These are phyloP conservation scores for Ophiostoma triangulosporum DNA, from an alignment of 2,329 filamentous ascomycete species.

Conservation along the genomic window DNA sequence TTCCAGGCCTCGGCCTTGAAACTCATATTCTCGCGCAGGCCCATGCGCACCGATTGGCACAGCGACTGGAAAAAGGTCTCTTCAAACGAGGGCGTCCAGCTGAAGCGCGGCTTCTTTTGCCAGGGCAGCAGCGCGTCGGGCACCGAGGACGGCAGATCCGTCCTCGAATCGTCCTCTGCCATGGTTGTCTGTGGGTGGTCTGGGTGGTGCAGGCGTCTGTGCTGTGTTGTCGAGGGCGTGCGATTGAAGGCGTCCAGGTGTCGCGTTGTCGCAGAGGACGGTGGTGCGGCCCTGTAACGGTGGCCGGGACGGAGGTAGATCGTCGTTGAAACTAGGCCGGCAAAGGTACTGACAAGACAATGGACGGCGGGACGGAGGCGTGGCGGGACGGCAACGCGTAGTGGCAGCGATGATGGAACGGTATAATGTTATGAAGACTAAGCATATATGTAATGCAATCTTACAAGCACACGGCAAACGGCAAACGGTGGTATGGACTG, in stretches of 20 bases:
- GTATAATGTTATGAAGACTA: neutral
- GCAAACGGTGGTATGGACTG: neutral
- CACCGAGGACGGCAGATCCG: slow-evolving; percentile 10
- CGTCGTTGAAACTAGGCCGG: neutral
- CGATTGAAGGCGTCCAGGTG: too few species aligned
- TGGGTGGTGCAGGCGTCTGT: neutral
- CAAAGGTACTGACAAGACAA: slow-evolving; percentile 1
- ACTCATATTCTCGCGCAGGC: slow-evolving; percentile 35
- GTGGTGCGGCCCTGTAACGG: neutral
- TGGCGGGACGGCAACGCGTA: neutral
- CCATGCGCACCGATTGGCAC: slow-evolving; percentile 44
- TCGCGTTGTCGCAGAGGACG: neutral
- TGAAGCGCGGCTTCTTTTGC: slow-evolving; percentile 36
- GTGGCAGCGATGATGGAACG: neutral
- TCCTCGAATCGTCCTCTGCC: slow-evolving; percentile 21
- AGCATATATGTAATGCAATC: neutral
- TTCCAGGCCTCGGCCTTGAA: slow-evolving; percentile 51
- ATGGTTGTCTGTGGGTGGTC: too few species aligned
- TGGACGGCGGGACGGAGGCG: neutral
- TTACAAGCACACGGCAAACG: neutral
- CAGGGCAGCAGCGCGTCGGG: slow-evolving; percentile 8
- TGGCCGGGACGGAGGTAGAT: neutral
- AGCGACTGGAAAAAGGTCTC: slow-evolving; percentile 47
- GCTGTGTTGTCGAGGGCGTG: too few species aligned
- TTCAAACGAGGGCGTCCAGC: slow-evolving; percentile 46